These are phyloP conservation scores for Trypanosoma platydactyli DNA, from an alignment of 208 protist genomes.

Conservation along the genomic window DNA sequence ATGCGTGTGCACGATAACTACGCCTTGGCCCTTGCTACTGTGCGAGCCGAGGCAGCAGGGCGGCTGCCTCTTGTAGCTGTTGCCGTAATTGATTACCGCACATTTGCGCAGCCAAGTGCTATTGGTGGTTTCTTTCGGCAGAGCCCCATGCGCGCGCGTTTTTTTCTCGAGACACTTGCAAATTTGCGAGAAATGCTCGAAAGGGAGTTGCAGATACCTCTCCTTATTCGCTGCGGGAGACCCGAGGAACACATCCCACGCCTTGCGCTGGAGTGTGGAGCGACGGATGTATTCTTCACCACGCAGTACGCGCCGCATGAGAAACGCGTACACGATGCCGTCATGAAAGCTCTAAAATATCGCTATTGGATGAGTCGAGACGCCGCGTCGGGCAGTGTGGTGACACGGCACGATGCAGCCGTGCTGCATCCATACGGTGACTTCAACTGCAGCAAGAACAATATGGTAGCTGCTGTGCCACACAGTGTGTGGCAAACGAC, in stretches of 20 bases:
- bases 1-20: conserved; percentile 89
- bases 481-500: conserved; percentile 90
- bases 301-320: conserved; percentile 90
- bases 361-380: conserved; percentile 57
- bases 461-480: conserved; percentile 13
- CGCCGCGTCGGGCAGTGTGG: conserved; percentile 14
- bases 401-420: conserved; percentile 14
- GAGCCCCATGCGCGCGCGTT: conserved; percentile 77
- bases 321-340: conserved; percentile 63
- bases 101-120: conserved; percentile 81
- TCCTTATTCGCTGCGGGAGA: conserved; percentile 76
- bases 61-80: conserved; percentile 65
- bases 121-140: conserved; percentile 84
- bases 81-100: conserved; percentile 80
- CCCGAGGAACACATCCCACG: conserved; percentile 87
- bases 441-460: conserved; percentile 2
- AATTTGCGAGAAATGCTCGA: conserved; percentile 67
- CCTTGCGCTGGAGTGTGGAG: conserved; percentile 69
- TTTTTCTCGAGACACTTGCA: conserved; percentile 69
- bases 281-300: conserved; percentile 75
- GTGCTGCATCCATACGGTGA: conserved; percentile 16
- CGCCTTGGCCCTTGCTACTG: conserved; percentile 69
- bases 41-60: conserved; percentile 39
- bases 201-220: conserved; percentile 48
- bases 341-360: conserved; percentile 32